Conservation (phyloP, 2,329 filamentous ascomycete species). For the Zarea fungicola region DNA sequence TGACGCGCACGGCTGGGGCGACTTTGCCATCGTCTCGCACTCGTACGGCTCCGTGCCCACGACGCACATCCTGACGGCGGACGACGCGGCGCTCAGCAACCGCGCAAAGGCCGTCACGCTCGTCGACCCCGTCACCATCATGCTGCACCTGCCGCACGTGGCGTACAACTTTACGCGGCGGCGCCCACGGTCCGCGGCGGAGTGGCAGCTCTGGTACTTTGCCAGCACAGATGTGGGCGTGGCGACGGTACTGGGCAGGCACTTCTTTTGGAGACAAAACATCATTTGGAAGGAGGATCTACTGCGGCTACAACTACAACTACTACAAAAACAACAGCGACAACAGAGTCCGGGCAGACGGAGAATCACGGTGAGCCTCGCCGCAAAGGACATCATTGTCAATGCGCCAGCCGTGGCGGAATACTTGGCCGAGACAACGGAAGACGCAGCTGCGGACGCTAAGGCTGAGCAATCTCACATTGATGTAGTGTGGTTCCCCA, state of each 20-base stretch:
- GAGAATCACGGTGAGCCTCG: constrained; percentile 52
- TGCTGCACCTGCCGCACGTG: constrained; percentile 64
- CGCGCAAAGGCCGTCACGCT: constrained; percentile 45
- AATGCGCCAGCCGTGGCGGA: constrained; percentile 52
- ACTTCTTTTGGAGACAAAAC: constrained; percentile 69
- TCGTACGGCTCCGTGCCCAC: constrained; percentile 60
- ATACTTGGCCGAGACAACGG: constrained; percentile 40
- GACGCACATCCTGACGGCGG: constrained; percentile 53
- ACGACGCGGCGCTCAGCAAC: constrained; percentile 34
- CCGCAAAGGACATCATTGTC: constrained; percentile 60
- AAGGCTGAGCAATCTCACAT: constrained; percentile 33
- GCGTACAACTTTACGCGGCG: constrained; percentile 65
- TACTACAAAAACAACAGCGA: too few species aligned
- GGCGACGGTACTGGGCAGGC: constrained; percentile 56
- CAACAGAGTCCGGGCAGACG: constrained; percentile 20
- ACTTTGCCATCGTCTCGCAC: constrained; percentile 57
- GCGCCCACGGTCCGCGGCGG: constrained; percentile 52
- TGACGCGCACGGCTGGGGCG: constrained; percentile 49
- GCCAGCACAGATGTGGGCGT: constrained; percentile 63
- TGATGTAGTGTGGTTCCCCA: constrained; percentile 55
- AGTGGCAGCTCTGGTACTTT: constrained; percentile 67
- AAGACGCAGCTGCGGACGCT: constrained; percentile 16
- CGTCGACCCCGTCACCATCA: constrained; percentile 59
- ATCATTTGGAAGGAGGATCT: constrained; percentile 66
- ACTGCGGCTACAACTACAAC: constrained; percentile 23